phyloP scores from a whole-genome alignment of 208 protist genomes.

The Acanthamoeba rhysodes region DNA sequence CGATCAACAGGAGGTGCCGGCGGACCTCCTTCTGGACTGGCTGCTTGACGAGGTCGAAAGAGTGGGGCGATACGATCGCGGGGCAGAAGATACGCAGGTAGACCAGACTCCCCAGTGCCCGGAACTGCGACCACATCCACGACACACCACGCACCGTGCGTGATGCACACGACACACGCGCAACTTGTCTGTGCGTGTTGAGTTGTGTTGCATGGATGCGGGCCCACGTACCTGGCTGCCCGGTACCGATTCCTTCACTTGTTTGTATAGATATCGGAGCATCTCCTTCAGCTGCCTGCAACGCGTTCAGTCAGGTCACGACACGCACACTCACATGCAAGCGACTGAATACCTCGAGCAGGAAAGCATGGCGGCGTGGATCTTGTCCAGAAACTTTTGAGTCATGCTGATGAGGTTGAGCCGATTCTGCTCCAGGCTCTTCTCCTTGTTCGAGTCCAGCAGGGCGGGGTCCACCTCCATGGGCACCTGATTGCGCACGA shows the following conservation, averaged over 20 bases:
- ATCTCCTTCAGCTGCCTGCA: neutral
- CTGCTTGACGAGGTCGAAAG: slow-evolving; percentile 42
- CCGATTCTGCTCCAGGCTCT: slow-evolving; percentile 20
- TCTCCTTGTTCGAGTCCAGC: neutral
- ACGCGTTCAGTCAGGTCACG: too few species aligned
- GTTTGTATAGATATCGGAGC: slow-evolving; percentile 5
- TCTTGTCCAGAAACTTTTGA: slow-evolving; percentile 29
- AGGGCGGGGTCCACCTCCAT: slow-evolving; percentile 13
- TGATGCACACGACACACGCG: neutral
- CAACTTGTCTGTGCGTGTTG: neutral
- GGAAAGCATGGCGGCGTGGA: slow-evolving; percentile 8
- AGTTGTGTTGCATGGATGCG: too few species aligned
- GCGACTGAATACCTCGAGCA: neutral
- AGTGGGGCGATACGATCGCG: slow-evolving; percentile 34
- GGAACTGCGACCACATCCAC: neutral
- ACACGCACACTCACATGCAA: neutral
- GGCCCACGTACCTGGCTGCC: neutral
- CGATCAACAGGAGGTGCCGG: neutral
- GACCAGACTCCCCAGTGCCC: slow-evolving; percentile 23
- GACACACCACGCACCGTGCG: too few species aligned
- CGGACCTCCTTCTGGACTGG: neutral
- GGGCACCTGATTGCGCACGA: neutral
- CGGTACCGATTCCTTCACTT: neutral
- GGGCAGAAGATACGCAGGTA: slow-evolving; percentile 53
- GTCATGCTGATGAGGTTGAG: slow-evolving; percentile 36